Percentiles rank a stretch among this genome's conserved stretches.
These are phyloP conservation scores for Phylloporus arenicola DNA, from an alignment of 768 basidiomycete genomes.

Conservation along the genomic window DNA sequence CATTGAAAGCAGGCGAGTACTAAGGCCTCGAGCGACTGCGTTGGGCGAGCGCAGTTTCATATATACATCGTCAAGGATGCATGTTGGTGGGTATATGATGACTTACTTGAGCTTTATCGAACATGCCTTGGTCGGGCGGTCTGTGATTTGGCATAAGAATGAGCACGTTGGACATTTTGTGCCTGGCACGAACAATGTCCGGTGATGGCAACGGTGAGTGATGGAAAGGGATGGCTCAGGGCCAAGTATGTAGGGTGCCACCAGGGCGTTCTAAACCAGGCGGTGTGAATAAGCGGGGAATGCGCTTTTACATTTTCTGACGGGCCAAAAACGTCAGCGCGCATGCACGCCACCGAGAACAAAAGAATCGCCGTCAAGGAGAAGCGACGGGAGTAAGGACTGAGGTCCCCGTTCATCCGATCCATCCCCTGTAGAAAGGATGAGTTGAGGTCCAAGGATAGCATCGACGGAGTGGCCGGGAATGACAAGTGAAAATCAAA, in stretches of 20 bases:
- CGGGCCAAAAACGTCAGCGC: slow-evolving; percentile 11
- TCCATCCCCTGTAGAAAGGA: slow-evolving; percentile 2
- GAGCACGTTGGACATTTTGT: slow-evolving; percentile 2
- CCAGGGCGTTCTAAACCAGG: slow-evolving; percentile 2
- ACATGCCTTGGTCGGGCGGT: background rate
- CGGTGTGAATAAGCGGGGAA: slow-evolving; percentile 9
- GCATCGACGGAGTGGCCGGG: slow-evolving; percentile 7
- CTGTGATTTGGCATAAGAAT: background rate
- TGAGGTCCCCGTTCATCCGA: slow-evolving; percentile 16
- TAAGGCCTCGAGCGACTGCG: background rate
- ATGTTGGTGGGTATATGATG: background rate
- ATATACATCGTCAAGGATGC: background rate
- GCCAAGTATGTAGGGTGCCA: background rate
- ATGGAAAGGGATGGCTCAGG: slow-evolving; percentile 7
- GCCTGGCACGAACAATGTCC: slow-evolving; percentile 4
- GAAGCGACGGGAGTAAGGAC: slow-evolving; percentile 6
- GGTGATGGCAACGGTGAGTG: slow-evolving; percentile 1
- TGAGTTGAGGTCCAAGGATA: slow-evolving; percentile 1
- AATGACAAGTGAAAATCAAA: slow-evolving; percentile 23
- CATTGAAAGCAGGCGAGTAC: background rate
- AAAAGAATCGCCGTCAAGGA: background rate
- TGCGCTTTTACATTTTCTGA: slow-evolving; percentile 2
- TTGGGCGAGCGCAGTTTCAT: slow-evolving; percentile 2
- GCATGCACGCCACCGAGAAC: slow-evolving; percentile 4
- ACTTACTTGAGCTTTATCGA: background rate